A percentile compares a stretch with the other conserved stretches of the same genome.
Conservation (phyloP, 108 stramenopile species). For the Skeletonema marinoi region DNA sequence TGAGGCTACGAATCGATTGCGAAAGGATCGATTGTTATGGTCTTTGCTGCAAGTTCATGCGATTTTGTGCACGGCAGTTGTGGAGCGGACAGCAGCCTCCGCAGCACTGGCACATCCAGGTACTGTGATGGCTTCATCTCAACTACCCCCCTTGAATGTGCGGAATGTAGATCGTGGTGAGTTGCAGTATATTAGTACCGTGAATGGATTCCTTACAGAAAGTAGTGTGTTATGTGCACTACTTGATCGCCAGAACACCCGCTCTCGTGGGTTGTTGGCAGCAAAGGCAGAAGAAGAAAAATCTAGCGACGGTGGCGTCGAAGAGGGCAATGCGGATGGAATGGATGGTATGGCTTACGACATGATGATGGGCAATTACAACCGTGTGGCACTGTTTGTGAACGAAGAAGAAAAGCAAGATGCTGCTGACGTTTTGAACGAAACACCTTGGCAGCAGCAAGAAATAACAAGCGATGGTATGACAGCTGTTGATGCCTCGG, state of each 20-base stretch:
- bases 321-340: constrained; percentile 37
- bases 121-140: constrained; percentile 18
- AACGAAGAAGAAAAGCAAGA: constrained; percentile 80
- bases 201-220: constrained; percentile 73
- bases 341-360: constrained; percentile 85
- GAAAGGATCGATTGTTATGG: constrained; percentile 85
- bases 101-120: constrained; percentile 39
- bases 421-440: constrained; percentile 84
- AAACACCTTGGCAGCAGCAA: constrained; percentile 59
- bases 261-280: constrained; percentile 31
- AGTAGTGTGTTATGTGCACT: constrained; percentile 63
- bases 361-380: constrained; percentile 90
- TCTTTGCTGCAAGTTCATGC: constrained; percentile 83
- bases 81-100: constrained; percentile 61
- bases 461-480: constrained; percentile 58
- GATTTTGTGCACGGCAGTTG: constrained; percentile 84
- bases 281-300: constrained; percentile 21
- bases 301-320: constrained; percentile 27
- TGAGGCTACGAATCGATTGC: constrained; percentile 60
- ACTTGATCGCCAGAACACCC: constrained; percentile 73
- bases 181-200: constrained; percentile 82
- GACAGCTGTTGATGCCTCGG: constrained; percentile 50
- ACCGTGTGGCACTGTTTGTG: constrained; percentile 72
- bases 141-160: constrained; percentile 71
- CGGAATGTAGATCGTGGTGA: constrained; percentile 82